phyloP scores from a whole-genome alignment of 495 filamentous ascomycete species.

The Neurospora sp. region DNA sequence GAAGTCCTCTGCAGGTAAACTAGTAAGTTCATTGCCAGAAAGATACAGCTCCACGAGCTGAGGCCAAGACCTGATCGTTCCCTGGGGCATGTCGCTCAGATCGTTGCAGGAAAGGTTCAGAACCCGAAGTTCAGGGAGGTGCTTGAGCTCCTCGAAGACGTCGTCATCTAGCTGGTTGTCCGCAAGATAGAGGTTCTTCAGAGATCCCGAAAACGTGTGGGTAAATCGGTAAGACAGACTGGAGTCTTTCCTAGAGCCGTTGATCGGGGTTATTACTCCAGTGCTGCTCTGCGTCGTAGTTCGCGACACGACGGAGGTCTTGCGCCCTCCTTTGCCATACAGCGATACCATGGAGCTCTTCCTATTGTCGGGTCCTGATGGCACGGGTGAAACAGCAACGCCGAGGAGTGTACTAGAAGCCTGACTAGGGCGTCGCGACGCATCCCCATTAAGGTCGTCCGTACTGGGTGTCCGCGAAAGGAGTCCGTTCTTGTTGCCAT shows the following conservation, averaged over 20 bases:
- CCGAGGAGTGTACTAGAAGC: constrained; percentile 64
- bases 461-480: constrained; percentile 52
- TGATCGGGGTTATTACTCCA: constrained; percentile 45
- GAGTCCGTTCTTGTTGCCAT: constrained; percentile 36
- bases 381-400: constrained; percentile 59
- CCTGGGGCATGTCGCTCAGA: constrained; percentile 80
- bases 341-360: constrained; percentile 76
- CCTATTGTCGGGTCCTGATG: constrained; percentile 43
- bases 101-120: constrained; percentile 95
- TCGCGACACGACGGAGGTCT: constrained; percentile 72
- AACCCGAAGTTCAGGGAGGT: constrained; percentile 74
- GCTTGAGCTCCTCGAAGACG: constrained; percentile 77
- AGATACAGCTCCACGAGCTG: constrained; percentile 85
- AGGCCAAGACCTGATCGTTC: constrained; percentile 78
- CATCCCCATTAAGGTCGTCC: constrained; percentile 64
- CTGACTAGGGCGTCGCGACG: constrained; percentile 78
- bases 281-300: constrained; percentile 34
- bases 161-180: constrained; percentile 93
- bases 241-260: constrained; percentile 69
- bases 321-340: constrained; percentile 63
- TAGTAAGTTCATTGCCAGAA: constrained; percentile 88
- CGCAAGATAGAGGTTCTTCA: constrained; percentile 76
- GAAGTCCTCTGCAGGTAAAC: constrained; percentile 76
- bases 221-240: constrained; percentile 61
- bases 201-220: constrained; percentile 74